Conservation (phyloP, 331 rosid genomes). For the Dryas integrifolia region DNA sequence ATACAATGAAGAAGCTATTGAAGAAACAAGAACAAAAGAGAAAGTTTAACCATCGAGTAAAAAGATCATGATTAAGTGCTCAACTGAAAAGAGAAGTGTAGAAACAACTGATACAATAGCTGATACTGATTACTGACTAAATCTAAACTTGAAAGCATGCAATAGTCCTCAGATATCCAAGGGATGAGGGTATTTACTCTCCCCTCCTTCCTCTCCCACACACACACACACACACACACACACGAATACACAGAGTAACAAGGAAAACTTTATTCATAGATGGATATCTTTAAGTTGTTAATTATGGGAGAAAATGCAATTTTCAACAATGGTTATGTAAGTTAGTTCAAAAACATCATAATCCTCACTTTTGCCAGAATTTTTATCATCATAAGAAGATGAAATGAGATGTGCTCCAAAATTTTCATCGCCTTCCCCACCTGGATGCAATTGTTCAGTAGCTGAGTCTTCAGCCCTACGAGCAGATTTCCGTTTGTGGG, state of each 20-base stretch:
- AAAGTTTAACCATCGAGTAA: neutral
- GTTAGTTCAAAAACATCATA: conserved; percentile 26
- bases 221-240: neutral
- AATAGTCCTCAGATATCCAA: neutral
- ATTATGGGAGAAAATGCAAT: neutral
- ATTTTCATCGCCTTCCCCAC: conserved; percentile 63
- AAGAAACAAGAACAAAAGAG: conserved; percentile 14
- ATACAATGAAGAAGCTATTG: conserved; percentile 26
- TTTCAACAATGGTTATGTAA: conserved; percentile 4
- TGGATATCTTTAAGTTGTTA: neutral
- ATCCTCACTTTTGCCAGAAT: conserved; percentile 70
- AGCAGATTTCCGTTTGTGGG: conserved; percentile 58
- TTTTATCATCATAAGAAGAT: conserved; percentile 63
- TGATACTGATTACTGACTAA: neutral
- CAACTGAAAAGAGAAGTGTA: neutral
- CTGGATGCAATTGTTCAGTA: conserved; percentile 62
- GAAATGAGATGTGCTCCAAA: conserved; percentile 59
- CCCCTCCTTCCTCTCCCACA: neutral
- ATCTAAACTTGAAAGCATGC: neutral
- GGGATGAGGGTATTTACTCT: neutral
- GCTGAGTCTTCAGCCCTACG: conserved; percentile 63
- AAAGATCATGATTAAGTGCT: neutral
- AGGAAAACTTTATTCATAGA: neutral
- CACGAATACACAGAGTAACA: neutral
- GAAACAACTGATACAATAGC: neutral